These are phyloP conservation scores for Mycena citricolor DNA, from an alignment of 1,284 basidiomycete species.

Conservation along the genomic window DNA sequence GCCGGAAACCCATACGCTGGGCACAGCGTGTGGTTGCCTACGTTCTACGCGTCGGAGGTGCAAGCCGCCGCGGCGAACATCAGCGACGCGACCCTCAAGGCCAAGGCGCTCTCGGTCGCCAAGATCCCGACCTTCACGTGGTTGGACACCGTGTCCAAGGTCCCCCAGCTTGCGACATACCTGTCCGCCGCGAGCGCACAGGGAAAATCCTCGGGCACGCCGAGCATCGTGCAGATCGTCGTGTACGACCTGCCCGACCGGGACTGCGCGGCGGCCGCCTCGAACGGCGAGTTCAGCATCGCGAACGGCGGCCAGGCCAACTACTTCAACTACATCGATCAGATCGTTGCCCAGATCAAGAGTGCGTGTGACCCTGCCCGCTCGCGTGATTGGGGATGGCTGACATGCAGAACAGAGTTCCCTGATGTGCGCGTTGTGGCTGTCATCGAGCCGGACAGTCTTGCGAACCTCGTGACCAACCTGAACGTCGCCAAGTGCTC, in stretches of 20 bases:
- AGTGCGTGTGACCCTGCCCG: slow-evolving; percentile 33
- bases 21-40: slow-evolving; percentile 35
- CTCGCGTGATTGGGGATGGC: not conserved
- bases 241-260: slow-evolving; percentile 61
- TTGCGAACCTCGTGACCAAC: slow-evolving; percentile 66
- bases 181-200: slow-evolving; percentile 49
- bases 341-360: slow-evolving; percentile 55
- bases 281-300: slow-evolving; percentile 64
- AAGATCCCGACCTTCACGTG: slow-evolving; percentile 62
- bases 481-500: slow-evolving; percentile 56
- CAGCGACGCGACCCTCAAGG: slow-evolving; percentile 44
- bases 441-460: slow-evolving; percentile 62
- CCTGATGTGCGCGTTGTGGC: slow-evolving; percentile 62
- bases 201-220: slow-evolving; percentile 43
- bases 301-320: slow-evolving; percentile 54
- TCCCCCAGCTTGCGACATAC: slow-evolving; percentile 50
- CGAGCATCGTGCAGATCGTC: slow-evolving; percentile 60
- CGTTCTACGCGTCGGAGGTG: slow-evolving; percentile 38
- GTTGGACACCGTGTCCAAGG: slow-evolving; percentile 57
- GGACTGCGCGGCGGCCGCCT: slow-evolving; percentile 63
- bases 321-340: slow-evolving; percentile 62
- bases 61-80: slow-evolving; percentile 48
- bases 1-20: slow-evolving; percentile 55
- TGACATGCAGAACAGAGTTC: too few relatives aligned
- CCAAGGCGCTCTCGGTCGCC: slow-evolving; percentile 51